Percentiles rank a stretch among this genome's conserved stretches.
These are phyloP conservation scores for Aciculosporium take DNA, from an alignment of 2,329 filamentous ascomycete genomes.

Conservation along the genomic window DNA sequence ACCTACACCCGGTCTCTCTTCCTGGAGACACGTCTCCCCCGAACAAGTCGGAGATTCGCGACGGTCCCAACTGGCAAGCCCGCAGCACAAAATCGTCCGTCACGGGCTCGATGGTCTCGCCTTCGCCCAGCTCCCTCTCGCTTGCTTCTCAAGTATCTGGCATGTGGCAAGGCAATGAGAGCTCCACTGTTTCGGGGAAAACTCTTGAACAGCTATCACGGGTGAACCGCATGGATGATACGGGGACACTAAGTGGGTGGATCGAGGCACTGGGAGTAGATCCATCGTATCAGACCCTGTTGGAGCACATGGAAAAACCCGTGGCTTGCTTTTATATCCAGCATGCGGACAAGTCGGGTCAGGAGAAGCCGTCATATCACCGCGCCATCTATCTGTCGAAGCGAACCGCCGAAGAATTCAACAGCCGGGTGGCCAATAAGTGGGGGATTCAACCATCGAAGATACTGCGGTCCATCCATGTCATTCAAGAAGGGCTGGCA, in stretches of 20 bases:
- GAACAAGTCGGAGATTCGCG: conserved; percentile 33
- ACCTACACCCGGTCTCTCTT: conserved; percentile 61
- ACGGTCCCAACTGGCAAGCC: conserved; percentile 34
- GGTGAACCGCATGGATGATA: conserved; percentile 40
- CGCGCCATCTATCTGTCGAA: conserved; percentile 75
- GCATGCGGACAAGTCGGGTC: conserved; percentile 34
- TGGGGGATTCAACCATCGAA: conserved; percentile 62
- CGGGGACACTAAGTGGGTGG: conserved; percentile 60
- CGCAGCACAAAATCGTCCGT: conserved; percentile 43
- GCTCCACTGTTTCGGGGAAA: conserved; percentile 29
- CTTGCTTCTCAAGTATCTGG: conserved; percentile 41
- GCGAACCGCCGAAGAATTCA: conserved; percentile 61
- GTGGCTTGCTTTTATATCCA: conserved; percentile 82
- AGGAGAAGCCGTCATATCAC: conserved; percentile 50
- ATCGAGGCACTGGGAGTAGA: conserved; percentile 92
- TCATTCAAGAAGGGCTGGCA: conserved; percentile 61
- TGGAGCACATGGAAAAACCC: conserved; percentile 53
- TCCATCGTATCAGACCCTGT: conserved; percentile 63
- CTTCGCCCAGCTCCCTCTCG: conserved; percentile 51
- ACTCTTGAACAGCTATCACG: conserved; percentile 39
- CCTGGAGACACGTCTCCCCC: conserved; percentile 52
- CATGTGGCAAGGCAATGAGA: conserved; percentile 43
- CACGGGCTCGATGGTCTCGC: conserved; percentile 48
- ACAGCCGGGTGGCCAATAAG: conserved; percentile 59
- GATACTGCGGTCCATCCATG: conserved; percentile 56